Evolutionary conservation across 2,329 filamentous ascomycete genomes (phyloP), one percentile per base, ranked within the genome.

Genomic region (Colletotrichum gigasporum): DNA sequence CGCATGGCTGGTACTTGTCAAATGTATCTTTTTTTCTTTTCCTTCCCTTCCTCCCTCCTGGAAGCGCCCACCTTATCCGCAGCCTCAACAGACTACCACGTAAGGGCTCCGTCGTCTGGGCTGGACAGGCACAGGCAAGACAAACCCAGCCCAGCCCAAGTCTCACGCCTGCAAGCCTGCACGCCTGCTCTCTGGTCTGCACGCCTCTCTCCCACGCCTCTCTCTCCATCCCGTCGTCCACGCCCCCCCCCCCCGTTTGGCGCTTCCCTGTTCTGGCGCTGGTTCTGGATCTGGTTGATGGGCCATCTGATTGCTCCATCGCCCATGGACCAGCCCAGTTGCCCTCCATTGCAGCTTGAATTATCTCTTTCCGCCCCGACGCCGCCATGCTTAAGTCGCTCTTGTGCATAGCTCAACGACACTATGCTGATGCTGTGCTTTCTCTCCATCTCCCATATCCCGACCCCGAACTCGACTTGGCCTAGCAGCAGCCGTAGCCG

Each of bases 21-120:
- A 20, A 52, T 18, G 51, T 44, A 34, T 35, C 14, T 20, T n/a
- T 44, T 24, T 37, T 24, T 35, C 9, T 24, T 34, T 24, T 5
- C 22, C 20, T 37, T 11, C 32, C 18, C 11, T 51, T 22, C 18
- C 18, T 51, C 20, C 11, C 22, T 45, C 41, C 30, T 56, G 6
- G 41, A 47, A 45, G 41, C 53, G 53, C 53, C 53, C 53, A 56
- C 54, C 55, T 64, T 60, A 53, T 60, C 55, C 47, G 47, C 47
- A 60, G 26, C 37, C 50, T 63, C 34, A 56, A 41, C 28, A 59
- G 37, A 59, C 54, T 48, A 50, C 61, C 59, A 64, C 61, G 61
- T 64, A 64, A 64, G 47, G 61, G 60, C 44, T 64, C 55, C 61
- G 34, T 62, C 16, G 53, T 47, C 53, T 47, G 41, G 39, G 39